Evolutionary conservation across 2,329 filamentous ascomycete species (phyloP).

Genomic region (Tolypocladium tundrense): DNA sequence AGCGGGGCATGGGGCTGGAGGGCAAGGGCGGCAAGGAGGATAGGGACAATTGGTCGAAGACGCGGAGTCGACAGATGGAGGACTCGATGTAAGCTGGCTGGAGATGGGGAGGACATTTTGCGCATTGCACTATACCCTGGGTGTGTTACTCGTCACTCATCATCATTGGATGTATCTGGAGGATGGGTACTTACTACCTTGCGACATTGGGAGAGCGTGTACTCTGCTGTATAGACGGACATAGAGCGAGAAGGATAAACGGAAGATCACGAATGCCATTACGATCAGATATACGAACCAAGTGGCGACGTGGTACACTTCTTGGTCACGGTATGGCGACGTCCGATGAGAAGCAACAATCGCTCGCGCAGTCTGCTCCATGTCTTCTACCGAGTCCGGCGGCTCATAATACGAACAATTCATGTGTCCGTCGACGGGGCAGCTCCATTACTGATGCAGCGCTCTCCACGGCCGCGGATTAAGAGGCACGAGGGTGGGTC

Average conservation of each 20-base stretch:
- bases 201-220: background rate
- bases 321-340: too few relatives aligned
- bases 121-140: background rate
- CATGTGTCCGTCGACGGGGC: too few relatives aligned
- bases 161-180: background rate
- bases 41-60: constrained; percentile 54
- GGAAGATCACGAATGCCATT: background rate
- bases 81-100: constrained; percentile 44
- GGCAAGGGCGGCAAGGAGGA: constrained; percentile 53
- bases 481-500: too few relatives aligned
- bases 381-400: too few relatives aligned
- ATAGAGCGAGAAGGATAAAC: background rate
- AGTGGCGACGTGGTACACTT: too few relatives aligned
- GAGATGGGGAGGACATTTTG: background rate
- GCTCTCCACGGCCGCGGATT: too few relatives aligned
- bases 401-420: too few relatives aligned
- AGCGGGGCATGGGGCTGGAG: constrained; percentile 63
- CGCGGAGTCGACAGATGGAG: constrained; percentile 57
- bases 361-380: too few relatives aligned
- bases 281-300: background rate
- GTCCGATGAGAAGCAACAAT: too few relatives aligned
- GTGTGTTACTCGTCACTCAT: background rate
- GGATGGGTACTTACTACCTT: background rate
- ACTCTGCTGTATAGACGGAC: background rate
- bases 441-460: too few relatives aligned